Evolutionary conservation across 1,139 yeast species (phyloP), one percentile per base, ranked within the genome.

Genomic region (Yamadazyma pseudoaaseri): DNA sequence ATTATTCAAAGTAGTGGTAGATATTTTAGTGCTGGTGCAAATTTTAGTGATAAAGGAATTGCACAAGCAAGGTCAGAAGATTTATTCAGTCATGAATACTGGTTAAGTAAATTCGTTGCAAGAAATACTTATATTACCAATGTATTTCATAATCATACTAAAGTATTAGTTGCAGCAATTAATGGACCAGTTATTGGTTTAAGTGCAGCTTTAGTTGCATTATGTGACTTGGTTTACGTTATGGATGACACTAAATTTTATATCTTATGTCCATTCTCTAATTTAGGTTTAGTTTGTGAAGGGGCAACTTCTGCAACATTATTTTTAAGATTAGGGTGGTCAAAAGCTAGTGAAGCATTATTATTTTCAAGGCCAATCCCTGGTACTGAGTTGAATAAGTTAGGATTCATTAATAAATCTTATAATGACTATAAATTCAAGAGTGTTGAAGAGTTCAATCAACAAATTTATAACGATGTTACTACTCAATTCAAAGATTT

Each of bases 111-210:
- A 39, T 82, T 85, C 51, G 78, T 80, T 10, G 76, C 87, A 7
- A 75, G 90, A 52, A 87, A 87, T 56, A 71, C 80, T 16, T 79
- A 73, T 49, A 62, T 86, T 38, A 81, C 94, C 6, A 77, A 80
- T 42, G 65, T 83, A 28, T 80, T 86, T 57, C 76, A 78, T 47
- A 75, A 78, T 50, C 96, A 87, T 56, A 64, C 73, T 15, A 89
- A 87, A 58, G 70, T 86, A 4, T 64, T 87, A 34, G 81, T 81
- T 16, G 79, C 80, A 25, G 90, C 92, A 9, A 67, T 87, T 40
- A 87, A 87, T 50, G 96, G 97, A 1, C 96, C 96, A 0, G 95
- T 80, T 9, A 76, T 87, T 43, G 97, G 97, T 0, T 70, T 87
- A 41, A 65, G 81, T 27, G 79, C 94, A 3, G 89, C 90, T 1